A percentile compares a stretch with the other conserved stretches of the same genome.
Conservation (phyloP, 2,329 filamentous ascomycete species). For the Xylariaceae sp. region DNA sequence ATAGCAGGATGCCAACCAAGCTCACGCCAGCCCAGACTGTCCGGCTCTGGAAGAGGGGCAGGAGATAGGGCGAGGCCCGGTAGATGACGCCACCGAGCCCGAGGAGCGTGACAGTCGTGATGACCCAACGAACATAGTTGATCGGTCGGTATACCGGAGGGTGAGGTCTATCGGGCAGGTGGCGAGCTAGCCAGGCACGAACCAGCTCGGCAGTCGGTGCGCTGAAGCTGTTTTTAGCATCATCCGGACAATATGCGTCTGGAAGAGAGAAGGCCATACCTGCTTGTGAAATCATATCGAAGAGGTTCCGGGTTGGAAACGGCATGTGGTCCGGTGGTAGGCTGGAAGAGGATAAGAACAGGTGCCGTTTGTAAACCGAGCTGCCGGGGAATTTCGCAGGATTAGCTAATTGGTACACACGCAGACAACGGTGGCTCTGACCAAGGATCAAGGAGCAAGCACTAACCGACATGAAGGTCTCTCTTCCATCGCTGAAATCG, state of each 20-base stretch:
- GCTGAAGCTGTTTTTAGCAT: slow-evolving; percentile 38
- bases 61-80: slow-evolving; percentile 70
- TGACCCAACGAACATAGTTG: slow-evolving; percentile 75
- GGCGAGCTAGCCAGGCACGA: slow-evolving; percentile 70
- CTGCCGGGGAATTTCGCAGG: slow-evolving; percentile 40
- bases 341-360: slow-evolving; percentile 79
- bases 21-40: slow-evolving; percentile 91
- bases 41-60: slow-evolving; percentile 80
- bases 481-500: slow-evolving; percentile 81
- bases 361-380: slow-evolving; percentile 91
- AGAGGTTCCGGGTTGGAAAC: slow-evolving; percentile 61
- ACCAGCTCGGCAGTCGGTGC: slow-evolving; percentile 70
- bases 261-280: slow-evolving; percentile 47
- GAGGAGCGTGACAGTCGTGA: slow-evolving; percentile 61
- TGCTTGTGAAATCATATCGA: slow-evolving; percentile 78
- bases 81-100: slow-evolving; percentile 63
- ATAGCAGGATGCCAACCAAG: slow-evolving; percentile 82
- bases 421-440: slow-evolving; percentile 3
- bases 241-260: slow-evolving; percentile 2
- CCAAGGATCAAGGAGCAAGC: slow-evolving; percentile 1
- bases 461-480: slow-evolving; percentile 78
- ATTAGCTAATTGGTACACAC: slow-evolving; percentile 1
- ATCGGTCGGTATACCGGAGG: slow-evolving; percentile 76
- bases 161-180: slow-evolving; percentile 72
- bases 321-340: slow-evolving; percentile 76